A percentile compares a stretch with the other conserved stretches of the same genome.
phyloP scores from a whole-genome alignment of 345 rosid genomes.

The Geranium brycei region DNA sequence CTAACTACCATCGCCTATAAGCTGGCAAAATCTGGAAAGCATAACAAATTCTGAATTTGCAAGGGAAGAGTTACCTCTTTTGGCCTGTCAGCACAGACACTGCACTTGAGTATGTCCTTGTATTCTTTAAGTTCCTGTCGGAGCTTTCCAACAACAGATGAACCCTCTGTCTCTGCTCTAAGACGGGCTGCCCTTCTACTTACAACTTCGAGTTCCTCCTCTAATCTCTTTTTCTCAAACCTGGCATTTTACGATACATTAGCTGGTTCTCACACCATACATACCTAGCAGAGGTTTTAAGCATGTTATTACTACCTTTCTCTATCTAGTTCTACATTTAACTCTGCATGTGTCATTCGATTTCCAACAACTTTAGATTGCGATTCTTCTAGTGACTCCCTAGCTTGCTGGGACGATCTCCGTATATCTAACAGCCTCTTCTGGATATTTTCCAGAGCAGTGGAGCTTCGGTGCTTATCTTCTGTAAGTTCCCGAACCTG shows the following conservation, averaged over 20 bases:
- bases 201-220: conserved; percentile 58
- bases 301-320: conserved; percentile 42
- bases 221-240: conserved; percentile 61
- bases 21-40: background rate
- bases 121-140: conserved; percentile 69
- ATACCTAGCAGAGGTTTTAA: background rate
- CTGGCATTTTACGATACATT: conserved; percentile 23
- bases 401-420: conserved; percentile 44
- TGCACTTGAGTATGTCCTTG: conserved; percentile 83
- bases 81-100: conserved; percentile 67
- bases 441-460: conserved; percentile 37
- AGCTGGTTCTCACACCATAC: background rate
- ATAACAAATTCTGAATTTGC: background rate
- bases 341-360: conserved; percentile 35
- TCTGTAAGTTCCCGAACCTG: conserved; percentile 66
- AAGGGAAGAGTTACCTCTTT: conserved; percentile 53
- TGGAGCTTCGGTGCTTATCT: conserved; percentile 45
- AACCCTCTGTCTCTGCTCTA: conserved; percentile 51
- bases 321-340: conserved; percentile 49
- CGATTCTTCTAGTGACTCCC: conserved; percentile 51
- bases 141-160: conserved; percentile 60
- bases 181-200: conserved; percentile 55
- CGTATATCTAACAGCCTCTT: conserved; percentile 50
- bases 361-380: conserved; percentile 50
- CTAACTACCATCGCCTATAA: background rate